Conservation (phyloP, 2,329 filamentous ascomycete species). For the Aspergillus tanneri region DNA sequence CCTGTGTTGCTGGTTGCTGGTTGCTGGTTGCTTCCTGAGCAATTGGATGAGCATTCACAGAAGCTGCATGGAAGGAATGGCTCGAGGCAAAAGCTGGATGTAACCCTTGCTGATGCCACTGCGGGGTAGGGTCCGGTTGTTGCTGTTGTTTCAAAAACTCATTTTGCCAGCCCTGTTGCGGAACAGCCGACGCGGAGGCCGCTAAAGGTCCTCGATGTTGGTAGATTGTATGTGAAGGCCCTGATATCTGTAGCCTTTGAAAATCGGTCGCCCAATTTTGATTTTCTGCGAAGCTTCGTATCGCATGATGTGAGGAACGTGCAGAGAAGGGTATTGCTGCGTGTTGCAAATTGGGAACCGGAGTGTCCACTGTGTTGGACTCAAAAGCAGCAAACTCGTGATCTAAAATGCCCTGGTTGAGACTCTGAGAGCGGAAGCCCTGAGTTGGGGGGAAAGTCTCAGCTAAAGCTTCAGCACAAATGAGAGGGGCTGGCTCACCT, state of each 20-base stretch:
- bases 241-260: constrained; percentile 45
- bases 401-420: constrained; percentile 58
- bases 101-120: constrained; percentile 28
- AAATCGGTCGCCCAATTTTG: constrained; percentile 49
- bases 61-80: constrained; percentile 25
- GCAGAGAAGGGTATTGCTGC: constrained; percentile 27
- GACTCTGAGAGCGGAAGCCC: constrained; percentile 62
- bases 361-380: constrained; percentile 32
- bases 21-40: constrained; percentile 26
- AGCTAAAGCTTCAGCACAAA: no score
- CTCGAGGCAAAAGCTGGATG: constrained; percentile 31
- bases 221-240: constrained; percentile 44
- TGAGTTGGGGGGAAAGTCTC: no score
- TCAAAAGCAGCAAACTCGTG: constrained; percentile 70
- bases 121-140: constrained; percentile 23
- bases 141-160: constrained; percentile 54
- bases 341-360: constrained; percentile 41
- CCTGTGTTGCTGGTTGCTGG: constrained; percentile 27
- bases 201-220: constrained; percentile 48
- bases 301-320: constrained; percentile 26
- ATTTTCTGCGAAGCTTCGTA: constrained; percentile 22
- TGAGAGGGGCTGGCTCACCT: no score
- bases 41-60: constrained; percentile 24
- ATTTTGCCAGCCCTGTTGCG: constrained; percentile 56
- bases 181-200: constrained; percentile 30